Evolutionary conservation across 345 rosid genomes (phyloP), one percentile per base, ranked within the genome.

Genomic region (Odontarrhena argentea): DNA sequence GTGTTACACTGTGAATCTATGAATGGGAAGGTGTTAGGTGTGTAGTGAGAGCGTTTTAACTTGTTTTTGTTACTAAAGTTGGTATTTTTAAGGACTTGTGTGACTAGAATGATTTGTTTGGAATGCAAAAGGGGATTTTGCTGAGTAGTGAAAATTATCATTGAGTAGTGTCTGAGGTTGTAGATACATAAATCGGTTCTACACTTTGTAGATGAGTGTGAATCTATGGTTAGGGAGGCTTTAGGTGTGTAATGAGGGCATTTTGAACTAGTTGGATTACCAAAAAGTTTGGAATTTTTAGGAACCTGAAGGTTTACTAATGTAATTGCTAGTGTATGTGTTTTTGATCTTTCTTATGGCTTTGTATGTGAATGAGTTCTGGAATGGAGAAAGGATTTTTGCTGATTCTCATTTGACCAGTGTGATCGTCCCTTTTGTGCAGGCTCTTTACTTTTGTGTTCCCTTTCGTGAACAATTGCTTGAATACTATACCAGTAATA

Each of bases 391-490:
- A 7, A 14, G 53, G 28, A 10, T 22, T 24, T 4, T 18, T 32
- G 36, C 22, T 18, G 22, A 18, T 18, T 18, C 22, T 18, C 22
- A 18, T 18, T 18, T 18, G 22, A 18, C 22, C 22, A 18, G 22
- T 18, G 22, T 18, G 22, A 18, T 18, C 1, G 22, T 18, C 1
- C 8, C n/a, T 11, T 59, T 70, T 32, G 28, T 77, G 79, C 85
- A 94, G 99, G 99, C 99, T 30, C 96, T 94, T 73, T 94, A 94
- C 60, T 94, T 94, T 73, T 94, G 99, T 57, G 97, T 87, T 60
- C 96, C 97, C 22, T 94, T 94, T 80, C 99, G 99, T 32, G 99
- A 94, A 78, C 99, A 94, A 69, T 76, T 94, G 80, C 89, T 94
- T 34, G 99, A 94, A n/a, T 91, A 91, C 75, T 91, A 87, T 69